Conservation (phyloP, 371 early-diverging fungal genomes). For the Mycotypha africana region DNA sequence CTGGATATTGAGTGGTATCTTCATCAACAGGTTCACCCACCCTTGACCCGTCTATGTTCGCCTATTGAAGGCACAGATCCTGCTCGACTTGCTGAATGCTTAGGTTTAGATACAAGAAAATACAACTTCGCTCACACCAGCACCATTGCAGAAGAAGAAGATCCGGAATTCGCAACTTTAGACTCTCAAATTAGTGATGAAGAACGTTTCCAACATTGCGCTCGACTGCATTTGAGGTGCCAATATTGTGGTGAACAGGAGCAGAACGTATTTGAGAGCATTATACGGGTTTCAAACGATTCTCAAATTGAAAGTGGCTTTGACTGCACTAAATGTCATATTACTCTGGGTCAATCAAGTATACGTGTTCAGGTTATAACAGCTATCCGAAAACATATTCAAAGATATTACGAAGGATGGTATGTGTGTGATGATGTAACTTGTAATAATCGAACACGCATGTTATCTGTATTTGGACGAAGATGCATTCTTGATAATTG, state of each 20-base stretch:
- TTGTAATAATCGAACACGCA: constrained; percentile 58
- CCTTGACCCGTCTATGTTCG: constrained; percentile 84
- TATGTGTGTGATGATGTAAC: constrained; percentile 73
- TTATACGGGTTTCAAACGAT: constrained; percentile 31
- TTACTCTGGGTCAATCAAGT: constrained; percentile 24
- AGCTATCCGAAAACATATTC: constrained; percentile 62
- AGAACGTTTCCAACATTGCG: constrained; percentile 79
- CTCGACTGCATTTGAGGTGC: constrained; percentile 60
- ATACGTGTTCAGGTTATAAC: constrained; percentile 60
- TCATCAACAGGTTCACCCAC: constrained; percentile 94
- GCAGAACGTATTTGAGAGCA: constrained; percentile 51
- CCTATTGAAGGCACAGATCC: constrained; percentile 88
- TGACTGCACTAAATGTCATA: constrained; percentile 57
- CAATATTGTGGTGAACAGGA: constrained; percentile 45
- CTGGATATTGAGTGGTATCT: constrained; percentile 96
- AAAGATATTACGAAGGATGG: constrained; percentile 67
- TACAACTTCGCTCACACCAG: constrained; percentile 35
- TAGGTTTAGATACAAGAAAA: constrained; percentile 75
- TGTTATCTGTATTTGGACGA: constrained; percentile 69
- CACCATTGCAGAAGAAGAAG: constrained; percentile 32
- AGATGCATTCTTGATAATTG: constrained; percentile 67
- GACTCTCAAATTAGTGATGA: constrained; percentile 79
- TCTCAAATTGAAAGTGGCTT: constrained; percentile 33
- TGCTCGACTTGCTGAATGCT: constrained; percentile 74
- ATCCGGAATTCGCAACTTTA: constrained; percentile 63